phyloP scores from a whole-genome alignment of 208 protist genomes.

The Leptomonas pyrrhocoris region DNA sequence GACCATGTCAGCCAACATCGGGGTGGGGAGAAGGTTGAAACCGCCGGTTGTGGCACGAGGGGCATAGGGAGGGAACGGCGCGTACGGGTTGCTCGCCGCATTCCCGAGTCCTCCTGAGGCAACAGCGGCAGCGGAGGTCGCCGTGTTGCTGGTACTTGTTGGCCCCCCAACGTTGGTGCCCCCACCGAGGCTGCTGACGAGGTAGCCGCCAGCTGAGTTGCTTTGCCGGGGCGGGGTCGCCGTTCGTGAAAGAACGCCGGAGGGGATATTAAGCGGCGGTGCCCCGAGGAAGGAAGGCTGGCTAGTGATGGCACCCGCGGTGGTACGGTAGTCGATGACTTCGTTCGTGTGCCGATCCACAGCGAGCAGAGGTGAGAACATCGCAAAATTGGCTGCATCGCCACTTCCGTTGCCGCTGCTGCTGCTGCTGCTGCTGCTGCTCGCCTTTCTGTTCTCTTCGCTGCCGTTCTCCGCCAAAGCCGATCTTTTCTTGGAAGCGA shows the following conservation, averaged over 20 bases:
- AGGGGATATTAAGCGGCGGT: constrained; percentile 9
- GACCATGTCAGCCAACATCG: constrained; percentile 30
- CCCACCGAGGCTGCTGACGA: constrained; percentile 12
- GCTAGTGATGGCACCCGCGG: background rate
- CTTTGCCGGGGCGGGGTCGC: constrained; percentile 2
- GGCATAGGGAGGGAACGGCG: constrained; percentile 13
- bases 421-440: constrained; percentile 10
- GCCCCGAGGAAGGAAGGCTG: constrained; percentile 3
- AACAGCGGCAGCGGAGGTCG: background rate
- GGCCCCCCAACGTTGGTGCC: background rate
- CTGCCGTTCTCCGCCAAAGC: background rate
- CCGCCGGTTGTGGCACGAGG: constrained; percentile 8
- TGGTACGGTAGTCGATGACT: constrained; percentile 37
- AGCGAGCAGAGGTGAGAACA: constrained; percentile 39
- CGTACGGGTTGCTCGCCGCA: background rate
- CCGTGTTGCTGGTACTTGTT: background rate
- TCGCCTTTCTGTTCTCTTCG: background rate
- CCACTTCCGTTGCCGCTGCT: constrained; percentile 15
- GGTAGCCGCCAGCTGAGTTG: background rate
- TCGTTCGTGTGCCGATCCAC: constrained; percentile 36
- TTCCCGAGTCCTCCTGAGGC: constrained; percentile 3
- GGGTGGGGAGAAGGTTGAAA: constrained; percentile 29
- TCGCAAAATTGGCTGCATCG: constrained; percentile 22
- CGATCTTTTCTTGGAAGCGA: background rate
- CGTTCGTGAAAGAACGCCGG: background rate